Base-by-base conservation (phyloP, 495 filamentous ascomycete genomes). In the Podospora tetraspora region DNA sequence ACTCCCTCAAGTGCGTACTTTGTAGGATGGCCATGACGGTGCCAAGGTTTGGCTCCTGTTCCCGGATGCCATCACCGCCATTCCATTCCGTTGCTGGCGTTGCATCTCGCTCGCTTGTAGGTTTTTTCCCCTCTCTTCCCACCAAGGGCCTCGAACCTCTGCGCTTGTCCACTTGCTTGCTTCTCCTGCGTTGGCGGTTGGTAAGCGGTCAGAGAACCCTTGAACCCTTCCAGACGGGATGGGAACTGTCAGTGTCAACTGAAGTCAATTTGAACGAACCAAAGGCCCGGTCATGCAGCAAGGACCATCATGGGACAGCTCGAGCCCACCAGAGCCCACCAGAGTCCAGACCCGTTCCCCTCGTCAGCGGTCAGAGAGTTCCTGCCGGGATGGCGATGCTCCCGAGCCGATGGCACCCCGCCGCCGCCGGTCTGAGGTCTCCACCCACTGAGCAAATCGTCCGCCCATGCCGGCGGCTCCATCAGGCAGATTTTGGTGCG, bases 391-490 rank as follows among this genome's bases (percentile, higher is more conserved):
- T 24, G 37, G n/a, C 23, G n/a, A 65, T 30, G 37, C 52, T 65
- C 63, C 63, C 63, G 65, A 66, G 65, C 58, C 65, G 65, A 59
- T 30, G 57, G 57, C 65, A 60, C 27, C 64, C 65, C 65, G 21
- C 43, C 58, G 24, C 24, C 12, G 57, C 7, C 29, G n/a, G n/a
- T n/a, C n/a, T n/a, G n/a, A n/a, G n/a, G n/a, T n/a, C 57, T 11
- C 58, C 32, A 19, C 34, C 29, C 59, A 60, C 24, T 29, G 59
- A 24, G 23, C 59, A 7, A 7, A 19, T n/a, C 24, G 9, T 29
- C 59, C 22, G 59, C 56, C 56, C 65, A 66, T 66, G 65, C 65
- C 65, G 65, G 65, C 65, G 65, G 65, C 65, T 66, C 65, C 65
- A 66, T 66, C 64, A 59, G 64, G 64, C 29, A 30, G 57, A 61